Evolutionary conservation across 1,284 basidiomycete species (phyloP).

Genomic region (Cutaneotrichosporon dermatis): DNA sequence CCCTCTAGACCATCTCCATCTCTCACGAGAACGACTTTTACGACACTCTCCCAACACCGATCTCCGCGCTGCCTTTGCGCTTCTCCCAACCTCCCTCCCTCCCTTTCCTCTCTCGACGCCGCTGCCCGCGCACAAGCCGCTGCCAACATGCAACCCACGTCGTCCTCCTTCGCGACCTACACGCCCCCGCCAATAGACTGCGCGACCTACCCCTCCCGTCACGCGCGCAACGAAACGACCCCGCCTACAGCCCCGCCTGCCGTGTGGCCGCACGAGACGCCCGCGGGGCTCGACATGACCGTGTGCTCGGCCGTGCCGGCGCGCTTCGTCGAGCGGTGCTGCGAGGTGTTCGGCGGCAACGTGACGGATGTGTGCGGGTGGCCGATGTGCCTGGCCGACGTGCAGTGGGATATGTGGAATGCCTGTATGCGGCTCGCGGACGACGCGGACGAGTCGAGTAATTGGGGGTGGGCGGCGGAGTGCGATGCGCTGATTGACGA

Average conservation of each 20-base stretch:
- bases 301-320: not conserved
- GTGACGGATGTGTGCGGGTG: not conserved
- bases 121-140: too few relatives aligned
- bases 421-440: slow-evolving; percentile 1
- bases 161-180: too few relatives aligned
- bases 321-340: not conserved
- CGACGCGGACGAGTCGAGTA: not conserved
- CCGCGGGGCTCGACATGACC: not conserved
- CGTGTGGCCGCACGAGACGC: not conserved
- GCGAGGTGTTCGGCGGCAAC: not conserved
- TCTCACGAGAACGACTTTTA: too few relatives aligned
- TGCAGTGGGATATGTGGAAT: slow-evolving; percentile 2
- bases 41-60: too few relatives aligned
- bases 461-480: not conserved
- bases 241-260: not conserved
- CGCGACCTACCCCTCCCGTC: not conserved
- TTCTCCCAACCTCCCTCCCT: too few relatives aligned
- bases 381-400: not conserved
- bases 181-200: not conserved
- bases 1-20: too few relatives aligned
- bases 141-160: too few relatives aligned
- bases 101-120: too few relatives aligned
- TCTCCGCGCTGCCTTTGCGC: too few relatives aligned
- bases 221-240: not conserved
- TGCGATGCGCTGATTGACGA: not conserved